A percentile compares a stretch with the other conserved stretches of the same genome.
Conservation (phyloP, 805 yeast species). For the Zygoascus ofunaensis region DNA sequence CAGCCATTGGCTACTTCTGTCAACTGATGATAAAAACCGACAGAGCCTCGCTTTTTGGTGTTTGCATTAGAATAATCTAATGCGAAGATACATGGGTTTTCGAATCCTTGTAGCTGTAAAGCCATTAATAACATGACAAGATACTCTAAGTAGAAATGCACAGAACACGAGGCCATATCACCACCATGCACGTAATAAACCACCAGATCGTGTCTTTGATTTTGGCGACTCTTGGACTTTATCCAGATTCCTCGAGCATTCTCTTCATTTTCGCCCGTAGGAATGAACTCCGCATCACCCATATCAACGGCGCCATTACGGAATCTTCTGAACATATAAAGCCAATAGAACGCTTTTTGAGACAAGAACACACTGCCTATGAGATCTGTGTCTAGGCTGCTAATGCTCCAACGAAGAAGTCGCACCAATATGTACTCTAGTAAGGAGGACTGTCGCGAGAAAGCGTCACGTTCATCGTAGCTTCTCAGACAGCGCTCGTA, state of each 20-base stretch:
- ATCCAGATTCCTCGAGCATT: constrained; percentile 27
- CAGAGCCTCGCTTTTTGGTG: not conserved
- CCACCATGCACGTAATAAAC: constrained; percentile 40
- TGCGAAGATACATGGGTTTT: constrained; percentile 38
- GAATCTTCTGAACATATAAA: constrained; percentile 21
- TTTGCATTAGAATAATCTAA: constrained; percentile 24
- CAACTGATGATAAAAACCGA: constrained; percentile 25
- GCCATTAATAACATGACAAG: constrained; percentile 34
- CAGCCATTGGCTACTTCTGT: constrained; percentile 26
- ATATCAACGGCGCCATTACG: constrained; percentile 25
- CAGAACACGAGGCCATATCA: constrained; percentile 28
- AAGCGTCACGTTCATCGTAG: constrained; percentile 21
- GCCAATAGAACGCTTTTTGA: constrained; percentile 14
- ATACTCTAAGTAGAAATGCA: constrained; percentile 39
- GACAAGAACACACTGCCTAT: constrained; percentile 21
- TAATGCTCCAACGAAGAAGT: constrained; percentile 19
- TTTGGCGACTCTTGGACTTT: constrained; percentile 25
- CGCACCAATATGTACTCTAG: constrained; percentile 20
- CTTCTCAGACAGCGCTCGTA: constrained; percentile 17
- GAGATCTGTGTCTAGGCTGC: constrained; percentile 16
- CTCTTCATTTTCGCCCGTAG: not conserved
- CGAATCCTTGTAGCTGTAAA: constrained; percentile 41
- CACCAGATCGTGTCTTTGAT: constrained; percentile 33
- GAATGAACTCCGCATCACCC: constrained; percentile 19
- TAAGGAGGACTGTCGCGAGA: constrained; percentile 16